Percentiles rank a stretch among this genome's conserved stretches.
These are phyloP conservation scores for Jaltomata sinuosa DNA, from an alignment of 257 asterid genomes.

Conservation along the genomic window DNA sequence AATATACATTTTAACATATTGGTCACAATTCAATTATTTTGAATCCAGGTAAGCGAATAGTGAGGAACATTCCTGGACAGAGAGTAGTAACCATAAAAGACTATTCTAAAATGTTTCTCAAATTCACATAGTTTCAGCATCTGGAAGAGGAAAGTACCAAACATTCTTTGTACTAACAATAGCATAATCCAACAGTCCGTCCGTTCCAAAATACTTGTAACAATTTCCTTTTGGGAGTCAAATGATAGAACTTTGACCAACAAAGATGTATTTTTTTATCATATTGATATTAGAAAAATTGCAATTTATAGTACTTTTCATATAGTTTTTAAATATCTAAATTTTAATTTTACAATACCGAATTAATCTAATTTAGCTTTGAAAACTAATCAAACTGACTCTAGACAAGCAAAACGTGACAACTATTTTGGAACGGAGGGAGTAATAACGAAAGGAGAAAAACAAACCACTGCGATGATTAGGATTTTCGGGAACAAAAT, in stretches of 20 bases:
- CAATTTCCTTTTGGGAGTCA: too few species aligned
- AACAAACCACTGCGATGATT: conserved; percentile 67
- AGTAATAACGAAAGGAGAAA: background rate
- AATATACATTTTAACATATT: background rate
- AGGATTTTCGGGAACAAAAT: conserved; percentile 36
- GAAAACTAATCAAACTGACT: too few species aligned
- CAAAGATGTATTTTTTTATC: too few species aligned
- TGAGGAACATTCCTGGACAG: background rate
- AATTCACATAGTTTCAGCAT: background rate
- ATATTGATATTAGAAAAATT: too few species aligned
- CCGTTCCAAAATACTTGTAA: too few species aligned
- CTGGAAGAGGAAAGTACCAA: background rate
- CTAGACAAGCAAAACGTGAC: too few species aligned
- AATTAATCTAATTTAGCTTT: too few species aligned
- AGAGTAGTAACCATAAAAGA: background rate
- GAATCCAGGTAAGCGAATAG: background rate
- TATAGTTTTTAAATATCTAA: too few species aligned
- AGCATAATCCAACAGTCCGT: background rate
- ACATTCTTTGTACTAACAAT: background rate
- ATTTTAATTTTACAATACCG: too few species aligned
- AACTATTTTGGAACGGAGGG: too few species aligned
- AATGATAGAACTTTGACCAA: too few species aligned
- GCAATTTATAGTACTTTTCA: too few species aligned
- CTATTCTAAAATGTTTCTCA: background rate
- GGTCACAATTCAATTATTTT: background rate